Percentiles rank a stretch among this genome's conserved stretches.
Evolutionary conservation across 2,329 filamentous ascomycete genomes (phyloP).

Genomic region (Penicillium verrucosum): DNA sequence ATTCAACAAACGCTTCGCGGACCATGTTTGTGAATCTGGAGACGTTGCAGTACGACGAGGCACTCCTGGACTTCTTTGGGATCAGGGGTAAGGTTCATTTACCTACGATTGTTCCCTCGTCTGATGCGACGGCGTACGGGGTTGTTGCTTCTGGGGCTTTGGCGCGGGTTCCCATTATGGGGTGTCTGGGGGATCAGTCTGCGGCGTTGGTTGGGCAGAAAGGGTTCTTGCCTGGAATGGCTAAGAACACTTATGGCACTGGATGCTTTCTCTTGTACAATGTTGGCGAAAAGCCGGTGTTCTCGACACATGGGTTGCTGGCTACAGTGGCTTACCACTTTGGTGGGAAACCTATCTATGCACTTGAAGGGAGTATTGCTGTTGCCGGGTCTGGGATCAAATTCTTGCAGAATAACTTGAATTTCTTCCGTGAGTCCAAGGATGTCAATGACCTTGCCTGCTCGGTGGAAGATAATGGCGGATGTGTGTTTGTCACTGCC

Average conservation of each 20-base stretch:
- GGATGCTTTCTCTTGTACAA: constrained; percentile 89
- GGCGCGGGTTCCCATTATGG: constrained; percentile 67
- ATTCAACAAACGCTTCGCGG: constrained; percentile 80
- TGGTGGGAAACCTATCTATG: constrained; percentile 67
- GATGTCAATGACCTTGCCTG: constrained; percentile 63
- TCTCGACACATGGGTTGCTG: constrained; percentile 76
- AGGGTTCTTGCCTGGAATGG: constrained; percentile 75
- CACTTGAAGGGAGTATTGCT: constrained; percentile 78
- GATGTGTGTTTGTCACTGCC: constrained; percentile 82
- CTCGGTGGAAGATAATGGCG: constrained; percentile 71
- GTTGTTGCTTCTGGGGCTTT: constrained; percentile 61
- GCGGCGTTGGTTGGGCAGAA: constrained; percentile 81
- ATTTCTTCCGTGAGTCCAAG: constrained; percentile 57
- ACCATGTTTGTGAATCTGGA: constrained; percentile 92
- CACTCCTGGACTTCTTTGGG: constrained; percentile 73
- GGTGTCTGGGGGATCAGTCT: constrained; percentile 82
- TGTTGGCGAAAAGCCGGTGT: constrained; percentile 77
- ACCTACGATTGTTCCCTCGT: constrained; percentile 77
- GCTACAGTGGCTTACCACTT: constrained; percentile 86
- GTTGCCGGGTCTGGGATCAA: constrained; percentile 79
- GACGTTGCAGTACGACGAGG: constrained; percentile 73
- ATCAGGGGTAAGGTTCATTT: constrained; percentile 70
- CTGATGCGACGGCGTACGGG: constrained; percentile 69
- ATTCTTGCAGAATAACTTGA: constrained; percentile 65
- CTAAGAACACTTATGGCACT: constrained; percentile 89